Percentiles rank a stretch among this genome's conserved stretches.
phyloP scores from a whole-genome alignment of 495 filamentous ascomycete species.

The Podospora fimiseda region DNA sequence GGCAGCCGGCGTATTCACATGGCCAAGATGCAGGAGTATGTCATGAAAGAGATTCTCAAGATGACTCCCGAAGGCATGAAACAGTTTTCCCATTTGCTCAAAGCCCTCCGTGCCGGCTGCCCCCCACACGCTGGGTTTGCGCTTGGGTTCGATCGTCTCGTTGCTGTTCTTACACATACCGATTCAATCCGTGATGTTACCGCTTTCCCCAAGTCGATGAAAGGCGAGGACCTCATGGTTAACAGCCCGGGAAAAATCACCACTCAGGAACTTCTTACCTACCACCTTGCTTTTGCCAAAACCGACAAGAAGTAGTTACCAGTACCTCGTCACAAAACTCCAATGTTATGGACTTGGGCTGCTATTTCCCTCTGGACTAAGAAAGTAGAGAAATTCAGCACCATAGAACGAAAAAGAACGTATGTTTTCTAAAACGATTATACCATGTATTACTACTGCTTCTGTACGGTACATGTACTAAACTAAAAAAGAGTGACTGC shows the following conservation, averaged over 20 bases:
- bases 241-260: slow-evolving; percentile 63
- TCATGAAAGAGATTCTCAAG: slow-evolving; percentile 76
- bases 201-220: slow-evolving; percentile 89
- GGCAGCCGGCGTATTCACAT: slow-evolving; percentile 91
- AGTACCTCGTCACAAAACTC: no score
- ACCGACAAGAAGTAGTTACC: slow-evolving; percentile 4
- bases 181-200: slow-evolving; percentile 84
- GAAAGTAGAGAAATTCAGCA: no score
- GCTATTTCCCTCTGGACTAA: not conserved
- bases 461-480: slow-evolving; percentile 7
- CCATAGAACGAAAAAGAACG: no score
- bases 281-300: slow-evolving; percentile 48
- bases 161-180: slow-evolving; percentile 71
- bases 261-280: slow-evolving; percentile 58
- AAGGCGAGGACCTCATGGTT: slow-evolving; percentile 77
- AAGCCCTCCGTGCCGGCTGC: slow-evolving; percentile 79
- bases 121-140: slow-evolving; percentile 96
- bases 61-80: slow-evolving; percentile 54
- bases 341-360: not conserved
- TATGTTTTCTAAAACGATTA: not conserved
- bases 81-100: slow-evolving; percentile 78
- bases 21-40: slow-evolving; percentile 72
- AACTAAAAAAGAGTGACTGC: not conserved
- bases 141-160: slow-evolving; percentile 81
- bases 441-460: slow-evolving; percentile 8